A percentile compares a stretch with the other conserved stretches of the same genome.
phyloP scores from a whole-genome alignment of 1,139 yeast species.

The Kazachstania sp. region DNA sequence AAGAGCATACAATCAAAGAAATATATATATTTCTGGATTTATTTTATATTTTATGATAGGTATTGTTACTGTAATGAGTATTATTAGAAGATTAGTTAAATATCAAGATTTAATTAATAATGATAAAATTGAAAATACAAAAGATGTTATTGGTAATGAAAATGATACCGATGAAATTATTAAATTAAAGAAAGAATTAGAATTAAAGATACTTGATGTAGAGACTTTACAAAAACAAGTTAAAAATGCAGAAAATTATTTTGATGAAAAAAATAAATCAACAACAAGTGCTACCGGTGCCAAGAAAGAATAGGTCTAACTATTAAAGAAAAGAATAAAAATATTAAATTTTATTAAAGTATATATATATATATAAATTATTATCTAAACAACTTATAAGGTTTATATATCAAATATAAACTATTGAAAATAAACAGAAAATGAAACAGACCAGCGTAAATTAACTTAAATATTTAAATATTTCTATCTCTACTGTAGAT shows the following conservation, averaged over 20 bases:
- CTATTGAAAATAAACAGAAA: not conserved
- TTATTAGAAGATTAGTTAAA: slow-evolving; percentile 49
- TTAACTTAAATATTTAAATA: not conserved
- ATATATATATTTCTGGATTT: slow-evolving; percentile 63
- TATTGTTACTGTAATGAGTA: slow-evolving; percentile 46
- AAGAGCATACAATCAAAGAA: slow-evolving; percentile 63
- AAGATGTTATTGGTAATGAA: not conserved
- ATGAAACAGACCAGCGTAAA: slow-evolving; percentile 1
- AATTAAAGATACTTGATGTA: slow-evolving; percentile 40
- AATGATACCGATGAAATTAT: slow-evolving; percentile 34
- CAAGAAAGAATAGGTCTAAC: not conserved
- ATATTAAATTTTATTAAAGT: not conserved
- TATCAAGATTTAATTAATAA: slow-evolving; percentile 40
- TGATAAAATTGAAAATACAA: slow-evolving; percentile 8
- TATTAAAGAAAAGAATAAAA: not conserved
- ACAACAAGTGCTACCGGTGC: not conserved
- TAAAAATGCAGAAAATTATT: slow-evolving; percentile 44
- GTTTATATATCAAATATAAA: no score
- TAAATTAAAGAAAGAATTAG: slow-evolving; percentile 35
- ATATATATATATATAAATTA: not conserved
- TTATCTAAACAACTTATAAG: no score
- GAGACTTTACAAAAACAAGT: slow-evolving; percentile 47
- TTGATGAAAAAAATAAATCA: slow-evolving; percentile 32
- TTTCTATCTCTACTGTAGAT: slow-evolving; percentile 14
- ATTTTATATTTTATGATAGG: slow-evolving; percentile 54